Percentiles rank a stretch among this genome's conserved stretches.
phyloP scores from a whole-genome alignment of 2,329 filamentous ascomycete species.

The Aspergillus carbonarius region DNA sequence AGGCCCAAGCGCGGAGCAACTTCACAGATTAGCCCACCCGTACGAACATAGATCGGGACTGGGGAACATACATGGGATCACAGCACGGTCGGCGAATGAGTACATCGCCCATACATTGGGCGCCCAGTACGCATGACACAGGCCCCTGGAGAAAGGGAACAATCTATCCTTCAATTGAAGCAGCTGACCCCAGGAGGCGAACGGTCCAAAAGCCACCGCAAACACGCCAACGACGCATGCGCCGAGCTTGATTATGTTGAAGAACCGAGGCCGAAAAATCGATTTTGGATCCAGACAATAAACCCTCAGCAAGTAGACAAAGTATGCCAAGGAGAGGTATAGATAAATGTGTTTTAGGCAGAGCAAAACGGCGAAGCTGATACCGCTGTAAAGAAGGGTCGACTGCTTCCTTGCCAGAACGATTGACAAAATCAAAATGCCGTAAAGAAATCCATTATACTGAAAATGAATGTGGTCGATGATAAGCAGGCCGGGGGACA shows the following conservation, averaged over 20 bases:
- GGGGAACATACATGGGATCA: constrained; percentile 70
- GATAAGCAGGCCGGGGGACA: constrained; percentile 90
- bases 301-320: constrained; percentile 82
- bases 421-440: constrained; percentile 81
- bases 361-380: constrained; percentile 79
- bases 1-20: constrained; percentile 81
- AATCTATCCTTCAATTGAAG: constrained; percentile 78
- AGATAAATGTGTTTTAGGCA: constrained; percentile 99
- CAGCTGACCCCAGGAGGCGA: constrained; percentile 76
- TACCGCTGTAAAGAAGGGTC: constrained; percentile 72
- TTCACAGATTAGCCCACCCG: constrained; percentile 43
- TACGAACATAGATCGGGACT: background rate
- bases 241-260: constrained; percentile 82
- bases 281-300: constrained; percentile 83
- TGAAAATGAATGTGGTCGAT: constrained; percentile 99
- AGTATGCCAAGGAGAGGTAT: constrained; percentile 93
- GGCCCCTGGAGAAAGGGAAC: constrained; percentile 88
- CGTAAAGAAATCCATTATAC: constrained; percentile 97
- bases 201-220: constrained; percentile 83
- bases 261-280: constrained; percentile 71
- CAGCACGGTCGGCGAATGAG: constrained; percentile 78
- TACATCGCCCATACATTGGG: constrained; percentile 97
- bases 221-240: constrained; percentile 69
- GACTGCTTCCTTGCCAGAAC: constrained; percentile 75
- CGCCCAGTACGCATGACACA: constrained; percentile 98